Evolutionary conservation across 1,284 basidiomycete species (phyloP).

Genomic region (Ganoderma sinense): DNA sequence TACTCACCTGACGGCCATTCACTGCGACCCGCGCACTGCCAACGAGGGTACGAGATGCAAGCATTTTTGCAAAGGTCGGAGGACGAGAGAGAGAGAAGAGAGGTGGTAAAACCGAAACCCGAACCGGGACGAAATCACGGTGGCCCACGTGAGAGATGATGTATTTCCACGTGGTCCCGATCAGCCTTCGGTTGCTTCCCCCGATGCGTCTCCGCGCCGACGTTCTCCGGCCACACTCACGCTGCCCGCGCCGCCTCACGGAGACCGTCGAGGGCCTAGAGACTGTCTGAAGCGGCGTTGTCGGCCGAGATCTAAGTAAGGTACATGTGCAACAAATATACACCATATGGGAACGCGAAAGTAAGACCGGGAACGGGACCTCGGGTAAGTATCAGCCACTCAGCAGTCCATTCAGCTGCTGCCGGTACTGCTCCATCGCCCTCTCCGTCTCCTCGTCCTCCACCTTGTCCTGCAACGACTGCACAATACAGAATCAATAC

Average conservation of each 20-base stretch:
- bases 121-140: constrained; percentile 31
- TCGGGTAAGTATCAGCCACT: constrained; percentile 56
- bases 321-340: constrained; percentile 21
- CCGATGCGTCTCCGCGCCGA: constrained; percentile 17
- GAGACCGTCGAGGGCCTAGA: background rate
- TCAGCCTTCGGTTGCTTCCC: constrained; percentile 20
- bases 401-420: constrained; percentile 85
- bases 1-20: constrained; percentile 52
- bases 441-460: constrained; percentile 85
- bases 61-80: constrained; percentile 52
- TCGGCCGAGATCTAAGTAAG: background rate
- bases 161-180: constrained; percentile 37
- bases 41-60: constrained; percentile 62
- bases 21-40: constrained; percentile 60
- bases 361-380: background rate
- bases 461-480: constrained; percentile 64
- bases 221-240: constrained; percentile 10
- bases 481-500: constrained; percentile 12
- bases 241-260: background rate
- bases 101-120: constrained; percentile 34
- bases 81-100: constrained; percentile 33
- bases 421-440: constrained; percentile 88
- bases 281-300: background rate
- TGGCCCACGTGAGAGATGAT: constrained; percentile 37
- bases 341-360: constrained; percentile 3